These are phyloP conservation scores for Olyra latifolia DNA, from an alignment of 176 grass and related monocot genomes.

Conservation along the genomic window DNA sequence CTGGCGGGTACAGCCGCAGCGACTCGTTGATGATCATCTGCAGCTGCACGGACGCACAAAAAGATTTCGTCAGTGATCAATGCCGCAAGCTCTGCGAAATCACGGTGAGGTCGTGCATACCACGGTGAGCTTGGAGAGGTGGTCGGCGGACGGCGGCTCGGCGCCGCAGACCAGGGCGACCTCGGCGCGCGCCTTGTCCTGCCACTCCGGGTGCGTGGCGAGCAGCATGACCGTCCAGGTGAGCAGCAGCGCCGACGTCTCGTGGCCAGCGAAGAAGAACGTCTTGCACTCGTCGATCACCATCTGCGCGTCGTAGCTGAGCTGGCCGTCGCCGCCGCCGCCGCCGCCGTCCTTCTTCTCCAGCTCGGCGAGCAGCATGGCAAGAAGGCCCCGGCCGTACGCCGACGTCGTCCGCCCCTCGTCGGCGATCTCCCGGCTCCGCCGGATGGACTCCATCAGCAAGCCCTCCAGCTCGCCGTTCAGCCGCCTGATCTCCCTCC, in stretches of 20 bases:
- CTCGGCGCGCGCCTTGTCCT: constrained; percentile 73
- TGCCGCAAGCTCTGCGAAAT: neutral
- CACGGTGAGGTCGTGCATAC: constrained; percentile 20
- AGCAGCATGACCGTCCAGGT: constrained; percentile 94
- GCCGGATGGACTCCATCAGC: constrained; percentile 63
- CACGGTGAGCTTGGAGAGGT: constrained; percentile 80
- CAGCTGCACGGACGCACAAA: constrained; percentile 42
- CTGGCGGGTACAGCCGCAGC: constrained; percentile 72
- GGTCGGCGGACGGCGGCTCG: constrained; percentile 51
- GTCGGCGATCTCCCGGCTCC: constrained; percentile 60
- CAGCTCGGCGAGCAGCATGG: constrained; percentile 59
- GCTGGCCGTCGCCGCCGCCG: neutral
- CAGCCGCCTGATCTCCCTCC: constrained; percentile 65
- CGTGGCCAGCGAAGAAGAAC: constrained; percentile 94
- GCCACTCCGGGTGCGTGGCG: constrained; percentile 78
- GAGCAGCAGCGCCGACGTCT: constrained; percentile 83
- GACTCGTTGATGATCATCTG: constrained; percentile 96
- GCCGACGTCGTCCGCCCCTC: constrained; percentile 63
- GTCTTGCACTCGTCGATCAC: constrained; percentile 98
- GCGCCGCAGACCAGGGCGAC: constrained; percentile 64
- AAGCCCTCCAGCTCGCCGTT: constrained; percentile 67
- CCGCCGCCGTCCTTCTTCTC: constrained; percentile 47
- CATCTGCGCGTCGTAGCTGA: constrained; percentile 69
- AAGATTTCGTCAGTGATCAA: neutral
- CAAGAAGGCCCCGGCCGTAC: constrained; percentile 59